These are phyloP conservation scores for Wickerhamiella pararugosa DNA, from an alignment of 1,139 yeast genomes.

Conservation along the genomic window DNA sequence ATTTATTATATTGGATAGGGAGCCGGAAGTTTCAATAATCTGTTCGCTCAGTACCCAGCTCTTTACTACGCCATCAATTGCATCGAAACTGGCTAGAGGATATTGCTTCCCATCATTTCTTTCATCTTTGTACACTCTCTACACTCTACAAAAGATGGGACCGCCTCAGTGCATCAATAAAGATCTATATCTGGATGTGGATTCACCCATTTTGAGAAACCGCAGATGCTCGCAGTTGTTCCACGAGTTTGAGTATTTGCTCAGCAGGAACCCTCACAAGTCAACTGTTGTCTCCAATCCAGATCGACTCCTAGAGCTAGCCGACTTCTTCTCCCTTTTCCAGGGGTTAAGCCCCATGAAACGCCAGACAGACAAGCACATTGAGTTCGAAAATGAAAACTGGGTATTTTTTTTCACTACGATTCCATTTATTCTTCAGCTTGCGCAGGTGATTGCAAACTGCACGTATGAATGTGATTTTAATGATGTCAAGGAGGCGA, in stretches of 20 bases:
- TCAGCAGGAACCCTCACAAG: slow-evolving; percentile 52
- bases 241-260: slow-evolving; percentile 65
- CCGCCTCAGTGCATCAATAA: slow-evolving; percentile 34
- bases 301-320: slow-evolving; percentile 31
- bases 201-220: slow-evolving; percentile 36
- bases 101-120: slow-evolving; percentile 39
- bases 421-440: slow-evolving; percentile 32
- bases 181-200: slow-evolving; percentile 19
- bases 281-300: slow-evolving; percentile 23
- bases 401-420: slow-evolving; percentile 74
- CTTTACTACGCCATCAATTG: slow-evolving; percentile 70
- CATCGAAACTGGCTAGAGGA: slow-evolving; percentile 32
- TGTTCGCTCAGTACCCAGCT: slow-evolving; percentile 68
- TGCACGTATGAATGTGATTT: slow-evolving; percentile 19
- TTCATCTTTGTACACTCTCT: slow-evolving; percentile 50
- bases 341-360: slow-evolving; percentile 68
- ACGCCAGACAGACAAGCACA: slow-evolving; percentile 69
- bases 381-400: slow-evolving; percentile 80
- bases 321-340: slow-evolving; percentile 52
- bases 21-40: slow-evolving; percentile 70
- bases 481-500: slow-evolving; percentile 13
- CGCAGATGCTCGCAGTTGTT: slow-evolving; percentile 76
- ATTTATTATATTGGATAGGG: slow-evolving; percentile 57
- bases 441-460: slow-evolving; percentile 26
- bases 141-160: slow-evolving; percentile 42